Evolutionary conservation across 805 yeast species (phyloP), one percentile per base, ranked within the genome.

Genomic region (Spathaspora hagerdaliae): DNA sequence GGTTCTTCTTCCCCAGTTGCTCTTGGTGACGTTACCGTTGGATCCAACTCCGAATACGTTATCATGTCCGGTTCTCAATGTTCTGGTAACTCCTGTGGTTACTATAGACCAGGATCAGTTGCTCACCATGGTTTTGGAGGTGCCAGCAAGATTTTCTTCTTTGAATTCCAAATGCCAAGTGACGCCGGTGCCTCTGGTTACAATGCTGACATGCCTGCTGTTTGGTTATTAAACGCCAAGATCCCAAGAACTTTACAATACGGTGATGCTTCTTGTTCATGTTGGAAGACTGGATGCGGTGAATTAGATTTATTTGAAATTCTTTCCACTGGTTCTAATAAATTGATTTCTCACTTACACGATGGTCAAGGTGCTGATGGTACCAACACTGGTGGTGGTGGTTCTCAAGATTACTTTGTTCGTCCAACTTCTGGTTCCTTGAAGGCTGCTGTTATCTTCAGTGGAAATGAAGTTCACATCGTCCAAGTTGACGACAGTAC

Each of bases 251-350:
- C 97, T 55, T 71, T 83, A 60, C 98, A 94, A 74, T 94, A 94
- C 71, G 97, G 97, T 66, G 73, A 74, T 49, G 64, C 83, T 26
- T 64, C 78, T 15, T 94, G 98, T 77, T 89, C 97, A 33, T 94
- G 99, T 79, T 94, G 99, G 99, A 59, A 79, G 44, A 78, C 96
- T 45, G 98, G 98, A 51, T 94, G 99, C 74, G 99, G 99, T 74
- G 99, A 94, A 77, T 76, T 94, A 59, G 99, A 94, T 71, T 75
- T 90, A 59, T 94, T 92, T 60, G 99, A 94, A 79, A 77, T 92
- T 56, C 78, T 94, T 56, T 72, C 82, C 51, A 55, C 85, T 32
- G 97, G 96, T 55, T 81, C 87, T 51, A 71, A 75, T 63, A 82
- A 83, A 65, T 73, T 91, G 66, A 83, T 86, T 58, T 74, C 87